phyloP scores from a whole-genome alignment of 257 asterid species.

The Plantago elongata region DNA sequence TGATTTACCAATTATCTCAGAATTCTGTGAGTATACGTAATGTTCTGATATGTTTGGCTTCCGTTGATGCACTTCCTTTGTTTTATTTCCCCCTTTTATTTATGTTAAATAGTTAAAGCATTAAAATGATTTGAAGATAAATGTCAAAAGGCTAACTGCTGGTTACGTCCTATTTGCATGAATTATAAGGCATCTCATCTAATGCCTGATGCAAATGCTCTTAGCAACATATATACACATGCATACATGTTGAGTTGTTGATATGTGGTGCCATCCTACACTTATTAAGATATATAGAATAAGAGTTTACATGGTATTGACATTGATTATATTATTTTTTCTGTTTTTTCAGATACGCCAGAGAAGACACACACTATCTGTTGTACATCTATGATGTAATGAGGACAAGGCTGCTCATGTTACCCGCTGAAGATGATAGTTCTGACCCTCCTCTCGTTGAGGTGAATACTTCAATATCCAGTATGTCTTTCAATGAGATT shows the following conservation, averaged over 20 bases:
- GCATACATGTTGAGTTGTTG: not conserved
- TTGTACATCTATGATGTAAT: constrained; percentile 79
- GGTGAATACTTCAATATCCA: constrained; percentile 39
- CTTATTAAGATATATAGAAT: constrained; percentile 8
- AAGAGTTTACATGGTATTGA: constrained; percentile 9
- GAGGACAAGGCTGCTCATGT: constrained; percentile 51
- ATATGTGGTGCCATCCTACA: constrained; percentile 4
- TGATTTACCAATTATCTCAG: too few species aligned
- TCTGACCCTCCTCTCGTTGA: constrained; percentile 69
- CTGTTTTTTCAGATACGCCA: constrained; percentile 63
- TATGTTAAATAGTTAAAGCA: too few species aligned
- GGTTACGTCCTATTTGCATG: too few species aligned
- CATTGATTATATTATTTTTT: constrained; percentile 1
- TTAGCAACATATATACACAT: not conserved
- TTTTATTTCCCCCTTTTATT: too few species aligned
- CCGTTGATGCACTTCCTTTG: too few species aligned
- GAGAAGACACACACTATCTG: constrained; percentile 98
- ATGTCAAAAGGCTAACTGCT: too few species aligned
- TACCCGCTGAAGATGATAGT: constrained; percentile 48
- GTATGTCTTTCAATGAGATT: not conserved
- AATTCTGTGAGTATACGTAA: too few species aligned
- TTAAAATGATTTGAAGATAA: too few species aligned
- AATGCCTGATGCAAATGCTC: too few species aligned
- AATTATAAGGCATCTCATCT: too few species aligned
- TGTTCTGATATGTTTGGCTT: too few species aligned